Evolutionary conservation across 371 early-diverging fungal genomes (phyloP), one percentile per base, ranked within the genome.

Genomic region (Mortierella sp.): DNA sequence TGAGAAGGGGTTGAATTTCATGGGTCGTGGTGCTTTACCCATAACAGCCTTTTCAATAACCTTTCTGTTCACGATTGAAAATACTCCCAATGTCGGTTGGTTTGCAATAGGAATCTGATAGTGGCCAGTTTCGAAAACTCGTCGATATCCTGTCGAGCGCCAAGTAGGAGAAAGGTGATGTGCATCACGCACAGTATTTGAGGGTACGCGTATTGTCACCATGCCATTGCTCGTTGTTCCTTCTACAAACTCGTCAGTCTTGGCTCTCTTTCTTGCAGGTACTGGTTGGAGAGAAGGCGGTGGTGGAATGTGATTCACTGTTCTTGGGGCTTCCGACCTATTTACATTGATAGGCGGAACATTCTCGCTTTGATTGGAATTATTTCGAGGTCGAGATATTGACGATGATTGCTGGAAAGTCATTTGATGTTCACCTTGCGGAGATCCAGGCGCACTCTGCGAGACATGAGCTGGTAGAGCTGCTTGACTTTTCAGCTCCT

Each of bases 1-100:
- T 3, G 79, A 70, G 35, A 68, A 79, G 1, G 74, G 79, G n/a
- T 79, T 79, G 40, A 79, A 12, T 14, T 39, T 62, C 58, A 79
- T 55, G 4, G 64, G 64, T 16, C 65, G 47, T 12, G 64, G 66
- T 4, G 65, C 14, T 47, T 47, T 52, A 4, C 72, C 58, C 16
- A 55, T 59, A 30, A 58, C 55, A 0, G 54, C 59, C 0, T 24
- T 35, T 28, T 47, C 68, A 14, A 43, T 32, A 1, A 28, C 47
- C 8, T 30, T 66, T n/a, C 30, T 45, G 16, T 5, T 28, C 11
- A 64, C 59, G 5, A 67, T 37, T 0, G 67, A 62, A 18, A 79
- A 54, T 9, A 74, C 62, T 18, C 64, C 26, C 58, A 79, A 59
- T 1, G 64, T 45, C 0, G 51, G 54, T 14, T 68, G 74, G 20